phyloP scores from a whole-genome alignment of 2,329 filamentous ascomycete genomes.

The Penicillium sp. region DNA sequence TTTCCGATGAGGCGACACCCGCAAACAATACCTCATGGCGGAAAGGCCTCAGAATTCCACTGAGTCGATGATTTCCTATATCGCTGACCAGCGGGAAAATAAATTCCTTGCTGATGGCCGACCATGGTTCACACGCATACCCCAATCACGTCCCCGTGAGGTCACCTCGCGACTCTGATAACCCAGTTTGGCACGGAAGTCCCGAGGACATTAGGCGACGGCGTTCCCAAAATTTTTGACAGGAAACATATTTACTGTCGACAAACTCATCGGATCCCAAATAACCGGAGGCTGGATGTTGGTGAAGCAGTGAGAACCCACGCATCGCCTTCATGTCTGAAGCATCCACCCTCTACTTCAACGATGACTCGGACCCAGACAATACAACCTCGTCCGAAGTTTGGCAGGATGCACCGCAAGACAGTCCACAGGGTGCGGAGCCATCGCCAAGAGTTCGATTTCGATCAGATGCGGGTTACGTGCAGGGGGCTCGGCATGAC shows the following conservation, averaged over 20 bases:
- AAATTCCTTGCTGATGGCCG: background rate
- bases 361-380: background rate
- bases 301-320: background rate
- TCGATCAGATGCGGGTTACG: conserved; percentile 7
- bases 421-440: background rate
- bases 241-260: background rate
- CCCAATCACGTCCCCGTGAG: conserved; percentile 5
- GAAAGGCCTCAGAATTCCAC: background rate
- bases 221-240: background rate
- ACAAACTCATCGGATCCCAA: background rate
- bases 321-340: conserved; percentile 2
- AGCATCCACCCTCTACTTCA: background rate
- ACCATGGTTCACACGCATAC: conserved; percentile 1
- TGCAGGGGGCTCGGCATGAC: conserved; percentile 1
- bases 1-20: conserved; percentile 3
- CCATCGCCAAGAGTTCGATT: conserved; percentile 13
- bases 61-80: background rate
- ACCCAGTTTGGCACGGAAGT: background rate
- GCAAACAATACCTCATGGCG: background rate
- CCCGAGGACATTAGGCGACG: background rate
- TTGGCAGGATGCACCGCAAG: conserved; percentile 2
- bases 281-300: background rate
- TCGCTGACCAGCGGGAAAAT: background rate
- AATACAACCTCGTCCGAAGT: conserved; percentile 1
- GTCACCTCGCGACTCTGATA: conserved; percentile 2